These are phyloP conservation scores for Xylariaceae sp. DNA, from an alignment of 2,329 filamentous ascomycete species.

Conservation along the genomic window DNA sequence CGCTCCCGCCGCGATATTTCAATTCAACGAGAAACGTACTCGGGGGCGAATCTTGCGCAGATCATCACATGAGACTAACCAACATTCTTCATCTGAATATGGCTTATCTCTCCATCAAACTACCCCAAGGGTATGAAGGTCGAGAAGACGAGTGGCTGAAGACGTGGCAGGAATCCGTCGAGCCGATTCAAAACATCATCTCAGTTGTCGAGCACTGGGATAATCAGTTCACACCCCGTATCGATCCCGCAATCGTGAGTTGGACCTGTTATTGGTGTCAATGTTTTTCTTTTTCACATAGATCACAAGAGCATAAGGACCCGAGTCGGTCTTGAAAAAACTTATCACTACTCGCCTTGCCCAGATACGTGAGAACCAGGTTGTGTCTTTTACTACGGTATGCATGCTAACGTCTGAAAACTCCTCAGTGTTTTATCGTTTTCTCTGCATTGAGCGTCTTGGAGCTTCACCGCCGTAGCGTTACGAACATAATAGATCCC, in stretches of 20 bases:
- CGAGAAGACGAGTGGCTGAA: constrained; percentile 23
- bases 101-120: constrained; percentile 18
- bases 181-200: constrained; percentile 32
- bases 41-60: constrained; percentile 23
- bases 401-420: neutral
- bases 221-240: constrained; percentile 27
- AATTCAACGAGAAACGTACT: constrained; percentile 32
- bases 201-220: constrained; percentile 33
- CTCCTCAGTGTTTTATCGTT: constrained; percentile 26
- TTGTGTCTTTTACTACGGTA: neutral
- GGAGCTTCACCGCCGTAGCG: constrained; percentile 28
- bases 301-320: neutral
- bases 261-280: neutral
- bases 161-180: constrained; percentile 31
- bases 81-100: constrained; percentile 28
- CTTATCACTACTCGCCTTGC: neutral
- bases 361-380: neutral
- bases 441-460: constrained; percentile 30
- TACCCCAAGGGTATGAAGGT: constrained; percentile 14
- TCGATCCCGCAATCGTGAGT: constrained; percentile 34
- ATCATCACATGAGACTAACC: constrained; percentile 28
- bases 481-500: constrained; percentile 4
- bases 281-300: neutral
- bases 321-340: neutral
- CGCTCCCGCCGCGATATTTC: constrained; percentile 31